Percentiles rank a stretch among this genome's conserved stretches.
These are phyloP conservation scores for Debaryomyces fabryi DNA, from an alignment of 1,139 yeast species.

Conservation along the genomic window DNA sequence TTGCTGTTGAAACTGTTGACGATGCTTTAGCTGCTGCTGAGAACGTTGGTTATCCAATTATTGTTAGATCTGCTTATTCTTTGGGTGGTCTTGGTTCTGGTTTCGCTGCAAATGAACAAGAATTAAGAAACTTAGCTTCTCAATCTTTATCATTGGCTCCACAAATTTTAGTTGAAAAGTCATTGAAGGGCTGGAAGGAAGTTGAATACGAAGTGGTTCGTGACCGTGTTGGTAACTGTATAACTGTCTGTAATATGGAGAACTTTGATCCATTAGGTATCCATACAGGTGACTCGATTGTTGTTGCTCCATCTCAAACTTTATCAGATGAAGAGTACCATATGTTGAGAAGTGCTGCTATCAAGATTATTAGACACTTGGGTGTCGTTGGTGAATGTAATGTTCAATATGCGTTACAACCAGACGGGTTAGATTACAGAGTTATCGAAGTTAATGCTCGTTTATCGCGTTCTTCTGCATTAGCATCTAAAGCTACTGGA, in stretches of 20 bases:
- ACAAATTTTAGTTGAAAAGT: conserved; percentile 94
- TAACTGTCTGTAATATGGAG: conserved; percentile 99
- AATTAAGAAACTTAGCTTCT: conserved; percentile 82
- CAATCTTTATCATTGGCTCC: conserved; percentile 90
- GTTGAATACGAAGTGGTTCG: conserved; percentile 98
- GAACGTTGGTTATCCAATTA: conserved; percentile 89
- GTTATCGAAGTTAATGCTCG: conserved; percentile 98
- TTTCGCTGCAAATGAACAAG: conserved; percentile 81
- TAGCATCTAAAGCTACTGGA: conserved; percentile 98
- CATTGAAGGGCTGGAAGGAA: conserved; percentile 98
- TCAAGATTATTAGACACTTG: conserved; percentile 93
- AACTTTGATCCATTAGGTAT: conserved; percentile 97
- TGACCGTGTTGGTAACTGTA: conserved; percentile 94
- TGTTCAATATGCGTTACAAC: conserved; percentile 95
- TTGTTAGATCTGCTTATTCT: conserved; percentile 97
- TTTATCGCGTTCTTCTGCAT: conserved; percentile 94
- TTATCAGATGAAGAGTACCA: conserved; percentile 96
- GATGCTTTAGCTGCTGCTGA: conserved; percentile 90
- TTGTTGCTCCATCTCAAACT: conserved; percentile 98
- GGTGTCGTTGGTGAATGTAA: conserved; percentile 99
- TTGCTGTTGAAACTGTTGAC: conserved; percentile 91
- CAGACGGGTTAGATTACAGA: conserved; percentile 92
- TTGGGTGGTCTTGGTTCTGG: conserved; percentile 99
- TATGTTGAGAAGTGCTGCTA: conserved; percentile 97
- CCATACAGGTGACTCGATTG: conserved; percentile 98